Conservation (phyloP, 306 rosid species). For the Dryas drummondii region DNA sequence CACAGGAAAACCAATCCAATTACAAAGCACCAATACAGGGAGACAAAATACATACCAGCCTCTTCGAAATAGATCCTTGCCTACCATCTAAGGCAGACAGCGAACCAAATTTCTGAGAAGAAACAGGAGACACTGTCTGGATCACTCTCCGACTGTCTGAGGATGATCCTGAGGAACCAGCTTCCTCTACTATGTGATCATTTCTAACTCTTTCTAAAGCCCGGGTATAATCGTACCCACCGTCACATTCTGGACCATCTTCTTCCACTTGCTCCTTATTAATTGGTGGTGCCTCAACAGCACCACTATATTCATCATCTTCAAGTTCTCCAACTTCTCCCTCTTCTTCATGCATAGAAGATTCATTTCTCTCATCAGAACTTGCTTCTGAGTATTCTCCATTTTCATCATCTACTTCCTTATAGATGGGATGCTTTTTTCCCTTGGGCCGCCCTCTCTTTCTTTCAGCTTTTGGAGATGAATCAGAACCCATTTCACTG, state of each 20-base stretch:
- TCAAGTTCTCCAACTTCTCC: slow-evolving; percentile 83
- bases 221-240: slow-evolving; percentile 55
- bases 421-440: slow-evolving; percentile 66
- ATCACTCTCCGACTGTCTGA: slow-evolving; percentile 63
- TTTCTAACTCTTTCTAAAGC: slow-evolving; percentile 52
- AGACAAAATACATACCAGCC: slow-evolving; percentile 55
- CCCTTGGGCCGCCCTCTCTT: slow-evolving; percentile 86
- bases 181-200: slow-evolving; percentile 60
- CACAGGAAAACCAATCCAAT: slow-evolving; percentile 21
- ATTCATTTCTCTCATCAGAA: slow-evolving; percentile 77
- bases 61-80: slow-evolving; percentile 70
- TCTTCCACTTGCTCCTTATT: slow-evolving; percentile 64
- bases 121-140: slow-evolving; percentile 57
- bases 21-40: slow-evolving; percentile 29
- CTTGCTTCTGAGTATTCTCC: slow-evolving; percentile 85
- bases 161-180: slow-evolving; percentile 78
- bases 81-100: slow-evolving; percentile 82
- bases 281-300: slow-evolving; percentile 53
- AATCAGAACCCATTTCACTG: slow-evolving; percentile 69
- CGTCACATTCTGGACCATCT: slow-evolving; percentile 55
- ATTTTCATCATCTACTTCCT: slow-evolving; percentile 84
- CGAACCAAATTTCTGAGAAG: slow-evolving; percentile 92
- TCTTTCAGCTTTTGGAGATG: slow-evolving; percentile 63
- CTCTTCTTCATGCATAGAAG: slow-evolving; percentile 83
- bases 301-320: slow-evolving; percentile 77